These are phyloP conservation scores for Mucor racemosus DNA, from an alignment of 371 early-diverging fungal genomes.

Conservation along the genomic window DNA sequence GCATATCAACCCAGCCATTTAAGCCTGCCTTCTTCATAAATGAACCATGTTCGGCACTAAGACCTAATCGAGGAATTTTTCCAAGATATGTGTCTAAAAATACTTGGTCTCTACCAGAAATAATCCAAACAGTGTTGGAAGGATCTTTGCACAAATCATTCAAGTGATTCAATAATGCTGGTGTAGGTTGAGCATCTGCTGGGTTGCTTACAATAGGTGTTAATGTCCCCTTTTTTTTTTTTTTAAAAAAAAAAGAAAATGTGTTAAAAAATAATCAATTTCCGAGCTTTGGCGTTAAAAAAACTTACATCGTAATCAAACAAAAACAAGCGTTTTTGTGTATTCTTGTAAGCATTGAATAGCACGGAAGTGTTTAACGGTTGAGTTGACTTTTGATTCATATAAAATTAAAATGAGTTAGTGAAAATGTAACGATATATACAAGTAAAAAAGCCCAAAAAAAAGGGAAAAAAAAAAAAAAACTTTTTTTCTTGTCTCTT, in stretches of 20 bases:
- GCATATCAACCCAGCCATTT: constrained; percentile 84
- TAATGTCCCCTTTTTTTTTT: constrained; percentile 68
- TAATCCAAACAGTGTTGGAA: constrained; percentile 86
- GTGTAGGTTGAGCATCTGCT: constrained; percentile 73
- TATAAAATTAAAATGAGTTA: background rate
- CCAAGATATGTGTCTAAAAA: constrained; percentile 75
- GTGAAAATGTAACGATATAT: constrained; percentile 3
- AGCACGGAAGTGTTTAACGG: constrained; percentile 21
- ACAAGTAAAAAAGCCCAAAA: constrained; percentile 5
- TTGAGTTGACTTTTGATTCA: constrained; percentile 15
- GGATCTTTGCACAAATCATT: constrained; percentile 72
- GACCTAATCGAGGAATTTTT: constrained; percentile 73
- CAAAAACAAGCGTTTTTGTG: constrained; percentile 28
- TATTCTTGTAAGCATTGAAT: constrained; percentile 23
- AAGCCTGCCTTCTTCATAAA: constrained; percentile 85
- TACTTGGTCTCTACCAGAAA: constrained; percentile 82
- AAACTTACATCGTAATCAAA: constrained; percentile 33
- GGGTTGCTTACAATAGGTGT: constrained; percentile 82
- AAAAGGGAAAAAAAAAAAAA: constrained; percentile 3
- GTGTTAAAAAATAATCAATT: constrained; percentile 11
- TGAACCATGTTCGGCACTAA: constrained; percentile 69
- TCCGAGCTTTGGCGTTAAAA: background rate
- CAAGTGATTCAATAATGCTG: constrained; percentile 69
- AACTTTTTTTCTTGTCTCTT: constrained; percentile 8
- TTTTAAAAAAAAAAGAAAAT: too few species aligned